phyloP scores from a whole-genome alignment of 2,329 filamentous ascomycete genomes.

The Aspergillus sojae region DNA sequence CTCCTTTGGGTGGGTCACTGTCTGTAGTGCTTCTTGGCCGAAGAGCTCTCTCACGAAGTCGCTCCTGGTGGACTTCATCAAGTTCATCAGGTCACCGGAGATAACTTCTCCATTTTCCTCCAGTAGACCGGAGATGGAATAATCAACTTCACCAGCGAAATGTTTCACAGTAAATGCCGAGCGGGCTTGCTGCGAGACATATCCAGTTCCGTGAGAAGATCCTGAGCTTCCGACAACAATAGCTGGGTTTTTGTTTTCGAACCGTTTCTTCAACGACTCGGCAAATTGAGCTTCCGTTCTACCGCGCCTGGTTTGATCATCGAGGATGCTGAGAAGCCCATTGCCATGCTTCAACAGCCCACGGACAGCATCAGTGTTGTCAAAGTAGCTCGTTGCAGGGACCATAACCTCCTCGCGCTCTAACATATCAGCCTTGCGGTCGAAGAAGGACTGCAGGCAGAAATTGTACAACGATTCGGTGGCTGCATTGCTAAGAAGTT shows the following conservation, averaged over 20 bases:
- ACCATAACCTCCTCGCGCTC: constrained; percentile 93
- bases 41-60: constrained; percentile 88
- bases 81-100: constrained; percentile 91
- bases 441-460: constrained; percentile 93
- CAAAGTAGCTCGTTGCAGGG: constrained; percentile 92
- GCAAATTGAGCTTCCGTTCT: constrained; percentile 87
- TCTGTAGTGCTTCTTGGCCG: constrained; percentile 92
- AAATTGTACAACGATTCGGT: constrained; percentile 92
- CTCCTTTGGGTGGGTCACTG: constrained; percentile 90
- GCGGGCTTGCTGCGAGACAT: constrained; percentile 77
- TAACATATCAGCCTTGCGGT: constrained; percentile 87
- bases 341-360: constrained; percentile 91
- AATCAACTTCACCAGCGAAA: constrained; percentile 95
- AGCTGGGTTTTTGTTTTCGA: constrained; percentile 90
- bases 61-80: constrained; percentile 85
- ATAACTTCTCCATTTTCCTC: constrained; percentile 97
- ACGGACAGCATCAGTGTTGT: constrained; percentile 92
- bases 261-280: constrained; percentile 87
- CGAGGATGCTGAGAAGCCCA: constrained; percentile 87
- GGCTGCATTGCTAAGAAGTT: constrained; percentile 91
- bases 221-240: constrained; percentile 78
- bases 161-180: constrained; percentile 89
- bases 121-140: constrained; percentile 80
- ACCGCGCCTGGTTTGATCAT: constrained; percentile 90
- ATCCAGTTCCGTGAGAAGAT: constrained; percentile 82